phyloP scores from a whole-genome alignment of 2,329 filamentous ascomycete genomes.

The Lachnellula occidentalis region DNA sequence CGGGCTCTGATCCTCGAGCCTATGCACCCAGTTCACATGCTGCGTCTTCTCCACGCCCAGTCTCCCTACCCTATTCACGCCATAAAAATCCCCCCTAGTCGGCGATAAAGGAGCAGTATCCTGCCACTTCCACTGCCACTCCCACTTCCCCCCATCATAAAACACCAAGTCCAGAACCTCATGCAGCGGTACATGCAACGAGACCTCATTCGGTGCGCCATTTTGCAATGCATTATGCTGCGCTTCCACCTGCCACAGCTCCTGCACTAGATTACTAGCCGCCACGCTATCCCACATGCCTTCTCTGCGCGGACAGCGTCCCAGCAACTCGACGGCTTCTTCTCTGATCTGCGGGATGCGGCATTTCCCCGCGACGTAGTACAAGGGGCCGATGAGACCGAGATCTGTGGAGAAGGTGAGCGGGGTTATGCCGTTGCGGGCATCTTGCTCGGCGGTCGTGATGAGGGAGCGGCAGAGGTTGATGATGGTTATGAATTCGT shows the following conservation, averaged over 20 bases:
- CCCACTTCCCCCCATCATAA: slow-evolving; percentile 21
- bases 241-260: slow-evolving; percentile 25
- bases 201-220: background rate
- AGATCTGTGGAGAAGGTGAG: slow-evolving; percentile 27
- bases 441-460: slow-evolving; percentile 22
- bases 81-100: background rate
- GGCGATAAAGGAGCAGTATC: background rate
- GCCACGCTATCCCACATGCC: slow-evolving; percentile 29
- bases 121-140: slow-evolving; percentile 24
- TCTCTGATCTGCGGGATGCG: slow-evolving; percentile 6
- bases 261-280: slow-evolving; percentile 15
- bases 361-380: slow-evolving; percentile 23
- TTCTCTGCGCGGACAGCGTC: slow-evolving; percentile 23
- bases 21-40: background rate
- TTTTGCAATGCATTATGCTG: slow-evolving; percentile 7
- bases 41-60: background rate
- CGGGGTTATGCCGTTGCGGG: slow-evolving; percentile 17
- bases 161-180: slow-evolving; percentile 18
- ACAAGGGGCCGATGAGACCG: slow-evolving; percentile 27
- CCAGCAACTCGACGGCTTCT: slow-evolving; percentile 23
- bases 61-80: background rate
- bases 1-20: background rate
- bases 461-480: slow-evolving; percentile 25
- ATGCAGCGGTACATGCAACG: slow-evolving; percentile 2
- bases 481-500: slow-evolving; percentile 19